Evolutionary conservation across 495 filamentous ascomycete species (phyloP).

Genomic region (Penicillium arizonense): DNA sequence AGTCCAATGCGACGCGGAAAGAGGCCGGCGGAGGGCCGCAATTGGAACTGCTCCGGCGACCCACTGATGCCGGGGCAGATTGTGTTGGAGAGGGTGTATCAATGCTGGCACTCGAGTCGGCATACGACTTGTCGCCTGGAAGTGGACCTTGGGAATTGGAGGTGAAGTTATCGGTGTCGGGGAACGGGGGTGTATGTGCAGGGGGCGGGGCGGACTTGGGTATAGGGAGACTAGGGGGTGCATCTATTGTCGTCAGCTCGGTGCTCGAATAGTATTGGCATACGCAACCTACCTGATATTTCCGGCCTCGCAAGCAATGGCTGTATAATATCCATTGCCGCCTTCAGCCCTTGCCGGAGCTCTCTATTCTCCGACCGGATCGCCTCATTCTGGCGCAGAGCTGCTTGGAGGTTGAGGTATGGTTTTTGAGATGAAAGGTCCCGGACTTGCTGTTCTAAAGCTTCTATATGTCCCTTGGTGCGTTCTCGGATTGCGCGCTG

Average conservation of each 20-base stretch:
- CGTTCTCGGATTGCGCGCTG: constrained; percentile 82
- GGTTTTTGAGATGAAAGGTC: constrained; percentile 75
- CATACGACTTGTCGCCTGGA: constrained; percentile 24
- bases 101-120: constrained; percentile 33
- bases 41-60: constrained; percentile 30
- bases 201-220: constrained; percentile 20
- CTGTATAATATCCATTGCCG: constrained; percentile 63
- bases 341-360: constrained; percentile 59
- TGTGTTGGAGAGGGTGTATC: constrained; percentile 40
- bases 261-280: neutral
- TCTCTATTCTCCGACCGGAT: constrained; percentile 70
- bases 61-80: constrained; percentile 24
- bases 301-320: constrained; percentile 49
- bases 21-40: constrained; percentile 19
- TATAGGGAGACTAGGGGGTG: constrained; percentile 11
- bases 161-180: constrained; percentile 21
- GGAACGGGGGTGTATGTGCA: constrained; percentile 24
- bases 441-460: constrained; percentile 66
- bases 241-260: constrained; percentile 14
- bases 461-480: constrained; percentile 78
- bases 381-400: constrained; percentile 64
- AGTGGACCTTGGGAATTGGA: constrained; percentile 13
- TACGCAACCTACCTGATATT: constrained; percentile 19
- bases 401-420: constrained; percentile 73
- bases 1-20: constrained; percentile 39